phyloP scores from a whole-genome alignment of 202 grass and related monocot genomes.

The Cymbopogon flexuosus region DNA sequence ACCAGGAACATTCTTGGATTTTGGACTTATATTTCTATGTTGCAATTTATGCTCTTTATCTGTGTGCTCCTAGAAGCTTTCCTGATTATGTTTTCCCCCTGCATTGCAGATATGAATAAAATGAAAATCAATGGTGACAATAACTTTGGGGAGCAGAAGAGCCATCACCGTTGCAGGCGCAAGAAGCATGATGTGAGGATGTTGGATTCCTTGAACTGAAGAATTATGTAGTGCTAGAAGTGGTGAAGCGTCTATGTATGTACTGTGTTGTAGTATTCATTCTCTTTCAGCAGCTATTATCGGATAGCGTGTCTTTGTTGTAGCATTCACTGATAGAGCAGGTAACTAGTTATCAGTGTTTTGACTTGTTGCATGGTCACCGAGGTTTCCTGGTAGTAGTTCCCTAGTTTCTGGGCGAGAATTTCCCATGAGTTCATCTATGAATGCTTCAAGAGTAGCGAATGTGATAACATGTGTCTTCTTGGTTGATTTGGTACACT shows the following conservation, averaged over 20 bases:
- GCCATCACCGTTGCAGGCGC: constrained; percentile 59
- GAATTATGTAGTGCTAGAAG: neutral
- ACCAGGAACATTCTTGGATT: neutral
- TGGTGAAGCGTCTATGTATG: constrained; percentile 1
- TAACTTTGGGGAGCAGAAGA: constrained; percentile 75
- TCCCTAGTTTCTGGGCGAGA: neutral
- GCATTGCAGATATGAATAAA: constrained; percentile 47
- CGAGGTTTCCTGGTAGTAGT: neutral
- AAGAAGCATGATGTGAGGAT: constrained; percentile 73
- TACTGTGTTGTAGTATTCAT: neutral
- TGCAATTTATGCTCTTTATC: neutral
- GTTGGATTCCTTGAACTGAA: constrained; percentile 44
- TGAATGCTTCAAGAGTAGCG: neutral
- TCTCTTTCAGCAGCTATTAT: neutral
- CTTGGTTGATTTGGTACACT: neutral
- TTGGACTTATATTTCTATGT: neutral
- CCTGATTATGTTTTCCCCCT: neutral
- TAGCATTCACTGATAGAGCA: neutral
- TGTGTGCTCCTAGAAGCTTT: constrained; percentile 1
- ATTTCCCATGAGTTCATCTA: neutral
- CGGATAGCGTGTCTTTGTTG: neutral
- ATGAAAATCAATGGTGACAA: constrained; percentile 54
- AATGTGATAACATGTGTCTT: neutral
- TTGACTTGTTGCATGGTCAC: neutral
- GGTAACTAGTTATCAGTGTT: constrained; percentile 1